Evolutionary conservation across 2,329 filamentous ascomycete species (phyloP), one percentile per base, ranked within the genome.

Genomic region (Claviceps sorghi): DNA sequence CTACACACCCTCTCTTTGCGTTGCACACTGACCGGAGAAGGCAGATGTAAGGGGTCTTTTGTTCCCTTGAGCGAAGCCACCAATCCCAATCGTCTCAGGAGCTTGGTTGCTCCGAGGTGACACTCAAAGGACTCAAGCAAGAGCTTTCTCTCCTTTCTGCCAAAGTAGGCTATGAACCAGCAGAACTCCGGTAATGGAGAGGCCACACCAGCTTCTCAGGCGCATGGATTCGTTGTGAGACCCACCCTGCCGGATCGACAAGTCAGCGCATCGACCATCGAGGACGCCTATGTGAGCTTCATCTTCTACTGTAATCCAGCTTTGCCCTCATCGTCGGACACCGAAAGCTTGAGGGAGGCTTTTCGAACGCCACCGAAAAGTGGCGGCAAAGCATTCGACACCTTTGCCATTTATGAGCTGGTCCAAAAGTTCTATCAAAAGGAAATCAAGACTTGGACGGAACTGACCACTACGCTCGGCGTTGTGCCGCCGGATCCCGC

Each of bases 391-490:
- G 82, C 75, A 54, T 96, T 95, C 64, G 86, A 81, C 61, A 86
- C 86, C 0, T 94, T 80, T 65, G 73, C 73, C 8, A 72, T 96
- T 21, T 95, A 83, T 64, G 78, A 87, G 61, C 75, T 96, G 50
- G 88, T 96, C 62, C 75, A 78, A 57, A 83, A 84, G 65, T 79
- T 94, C 50, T 86, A 94, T 58, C 71, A 73, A 22, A 90, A 87
- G 62, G 87, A 95, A 62, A 82, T 96, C 65, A 93, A 90, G 67
- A 95, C 89, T 0, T 96, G 90, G 90, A 87, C 86, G 42, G 87
- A 95, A 64, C 65, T 96, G 58, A 90, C 88, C 0, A 78, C 90
- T 51, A 84, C 85, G 60, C 72, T 96, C n/a, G 90, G 91, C 10
- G 91, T 95, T 17, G 87, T 94, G 61, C 84, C 85, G 3, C 88